A percentile compares a stretch with the other conserved stretches of the same genome.
Evolutionary conservation across 1,139 yeast species (phyloP).

Genomic region (Geotrichum cucujoidarum): DNA sequence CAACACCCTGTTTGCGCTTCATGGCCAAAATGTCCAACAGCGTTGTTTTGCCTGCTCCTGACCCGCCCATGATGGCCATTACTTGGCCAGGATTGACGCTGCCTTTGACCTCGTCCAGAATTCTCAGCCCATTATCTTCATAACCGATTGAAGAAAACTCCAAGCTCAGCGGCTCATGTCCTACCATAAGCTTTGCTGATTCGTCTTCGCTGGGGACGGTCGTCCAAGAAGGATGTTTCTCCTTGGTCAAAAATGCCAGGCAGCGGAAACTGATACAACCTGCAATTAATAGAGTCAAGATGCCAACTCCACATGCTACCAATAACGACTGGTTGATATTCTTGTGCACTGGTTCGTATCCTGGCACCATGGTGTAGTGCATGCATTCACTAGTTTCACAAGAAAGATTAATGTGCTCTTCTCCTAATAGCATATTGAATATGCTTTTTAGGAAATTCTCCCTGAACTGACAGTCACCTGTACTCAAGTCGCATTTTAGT

Average conservation of each 20-base stretch:
- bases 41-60: conserved; percentile 97
- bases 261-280: conserved; percentile 44
- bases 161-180: conserved; percentile 69
- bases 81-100: conserved; percentile 80
- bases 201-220: conserved; percentile 38
- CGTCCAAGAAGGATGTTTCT: conserved; percentile 26
- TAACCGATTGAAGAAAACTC: conserved; percentile 72
- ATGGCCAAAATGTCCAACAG: conserved; percentile 84
- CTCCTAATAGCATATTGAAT: conserved; percentile 87
- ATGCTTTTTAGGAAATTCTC: conserved; percentile 96
- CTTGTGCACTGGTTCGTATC: conserved; percentile 66
- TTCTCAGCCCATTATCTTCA: conserved; percentile 49
- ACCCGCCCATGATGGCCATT: conserved; percentile 95
- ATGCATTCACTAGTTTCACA: conserved; percentile 88
- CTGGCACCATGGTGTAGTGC: conserved; percentile 89
- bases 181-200: conserved; percentile 36
- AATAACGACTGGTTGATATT: conserved; percentile 49
- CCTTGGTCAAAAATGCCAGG: conserved; percentile 29
- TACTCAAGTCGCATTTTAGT: conserved; percentile 66
- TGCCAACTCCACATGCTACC: conserved; percentile 48
- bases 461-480: conserved; percentile 65
- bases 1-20: conserved; percentile 71
- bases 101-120: conserved; percentile 66
- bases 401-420: conserved; percentile 71
- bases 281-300: conserved; percentile 36